These are phyloP conservation scores for Cadophora sp. DNA, from an alignment of 2,329 filamentous ascomycete species.

Conservation along the genomic window DNA sequence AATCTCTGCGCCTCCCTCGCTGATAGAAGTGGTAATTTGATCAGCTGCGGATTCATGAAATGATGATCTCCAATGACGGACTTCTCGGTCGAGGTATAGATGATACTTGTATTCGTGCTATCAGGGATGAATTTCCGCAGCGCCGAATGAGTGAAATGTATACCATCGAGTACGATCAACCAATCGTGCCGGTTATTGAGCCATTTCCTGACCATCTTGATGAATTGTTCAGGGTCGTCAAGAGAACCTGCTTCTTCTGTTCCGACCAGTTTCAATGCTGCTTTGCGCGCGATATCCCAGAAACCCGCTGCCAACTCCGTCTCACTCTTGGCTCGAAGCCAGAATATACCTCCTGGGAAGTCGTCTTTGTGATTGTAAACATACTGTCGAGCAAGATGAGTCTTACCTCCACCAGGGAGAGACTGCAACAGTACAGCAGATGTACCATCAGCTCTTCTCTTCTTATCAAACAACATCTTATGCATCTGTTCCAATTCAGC, in stretches of 20 bases:
- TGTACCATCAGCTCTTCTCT: constrained; percentile 62
- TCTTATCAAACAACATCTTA: constrained; percentile 62
- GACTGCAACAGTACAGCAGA: constrained; percentile 69
- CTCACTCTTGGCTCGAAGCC: constrained; percentile 68
- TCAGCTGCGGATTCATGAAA: constrained; percentile 64
- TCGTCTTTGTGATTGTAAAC: constrained; percentile 64
- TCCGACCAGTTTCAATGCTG: constrained; percentile 50
- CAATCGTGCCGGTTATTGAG: constrained; percentile 67
- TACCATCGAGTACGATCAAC: constrained; percentile 72
- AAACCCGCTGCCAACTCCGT: constrained; percentile 66
- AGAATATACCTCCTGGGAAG: constrained; percentile 73
- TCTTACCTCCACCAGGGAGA: constrained; percentile 72
- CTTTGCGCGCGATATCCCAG: constrained; percentile 69
- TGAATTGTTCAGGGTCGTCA: constrained; percentile 53
- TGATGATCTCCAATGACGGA: constrained; percentile 61
- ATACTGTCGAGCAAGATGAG: constrained; percentile 72
- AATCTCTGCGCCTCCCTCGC: constrained; percentile 65
- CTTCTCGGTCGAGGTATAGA: constrained; percentile 71
- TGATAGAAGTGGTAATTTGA: constrained; percentile 62
- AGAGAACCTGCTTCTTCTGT: constrained; percentile 43
- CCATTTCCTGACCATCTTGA: constrained; percentile 66
- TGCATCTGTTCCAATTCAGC: constrained; percentile 65
- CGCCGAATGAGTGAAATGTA: constrained; percentile 64
- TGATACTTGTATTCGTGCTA: constrained; percentile 65
- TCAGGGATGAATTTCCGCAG: constrained; percentile 70